Evolutionary conservation across 2,329 filamentous ascomycete species (phyloP).

Genomic region (Lizonia empirigonia): DNA sequence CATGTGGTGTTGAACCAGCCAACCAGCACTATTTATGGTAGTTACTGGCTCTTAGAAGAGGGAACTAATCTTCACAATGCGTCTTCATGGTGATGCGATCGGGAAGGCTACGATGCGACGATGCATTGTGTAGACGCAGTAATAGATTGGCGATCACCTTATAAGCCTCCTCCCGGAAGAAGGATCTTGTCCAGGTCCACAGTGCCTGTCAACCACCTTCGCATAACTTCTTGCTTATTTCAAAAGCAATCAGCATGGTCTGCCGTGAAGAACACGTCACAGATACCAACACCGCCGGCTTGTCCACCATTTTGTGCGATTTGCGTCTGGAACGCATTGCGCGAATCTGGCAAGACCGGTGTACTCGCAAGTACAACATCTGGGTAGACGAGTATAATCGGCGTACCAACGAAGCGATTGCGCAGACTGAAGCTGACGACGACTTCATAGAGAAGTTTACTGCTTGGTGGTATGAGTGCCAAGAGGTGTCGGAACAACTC

Average conservation of each 20-base stretch:
- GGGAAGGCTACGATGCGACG: neutral
- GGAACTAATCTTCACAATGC: no score
- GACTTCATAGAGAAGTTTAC: neutral
- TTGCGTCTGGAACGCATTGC: neutral
- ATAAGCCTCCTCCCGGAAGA: rapidly evolving
- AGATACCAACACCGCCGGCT: neutral
- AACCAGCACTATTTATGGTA: no score
- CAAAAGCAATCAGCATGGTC: neutral
- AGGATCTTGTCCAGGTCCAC: neutral
- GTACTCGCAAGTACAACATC: neutral
- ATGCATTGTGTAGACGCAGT: neutral
- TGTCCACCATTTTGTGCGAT: neutral
- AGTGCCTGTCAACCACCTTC: neutral
- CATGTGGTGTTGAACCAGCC: no score
- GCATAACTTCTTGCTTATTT: neutral
- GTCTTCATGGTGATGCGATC: neutral
- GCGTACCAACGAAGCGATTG: neutral
- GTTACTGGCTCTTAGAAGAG: neutral
- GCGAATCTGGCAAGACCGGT: neutral
- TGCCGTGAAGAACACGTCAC: neutral
- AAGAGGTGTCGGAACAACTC: neutral
- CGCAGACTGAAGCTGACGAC: neutral
- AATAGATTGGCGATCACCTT: neutral
- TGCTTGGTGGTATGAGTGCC: neutral
- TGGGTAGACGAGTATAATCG: neutral